Percentiles rank a stretch among this genome's conserved stretches.
phyloP scores from a whole-genome alignment of 495 filamentous ascomycete species.

The Friedmanniomyces endolithicus region DNA sequence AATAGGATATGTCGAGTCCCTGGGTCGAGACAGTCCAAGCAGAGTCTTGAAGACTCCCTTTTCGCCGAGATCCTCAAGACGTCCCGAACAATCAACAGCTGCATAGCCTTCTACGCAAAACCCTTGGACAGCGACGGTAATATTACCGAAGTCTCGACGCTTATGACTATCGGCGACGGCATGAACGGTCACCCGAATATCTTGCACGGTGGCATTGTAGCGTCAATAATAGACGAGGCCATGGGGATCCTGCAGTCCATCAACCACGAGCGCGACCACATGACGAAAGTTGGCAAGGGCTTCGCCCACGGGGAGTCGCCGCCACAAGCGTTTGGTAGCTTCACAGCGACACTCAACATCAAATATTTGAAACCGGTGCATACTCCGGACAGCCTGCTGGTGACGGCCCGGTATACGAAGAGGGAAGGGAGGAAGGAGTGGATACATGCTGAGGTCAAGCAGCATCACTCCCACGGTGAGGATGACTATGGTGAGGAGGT shows the following conservation, averaged over 20 bases:
- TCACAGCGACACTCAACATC: constrained; percentile 45
- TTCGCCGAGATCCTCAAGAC: constrained; percentile 45
- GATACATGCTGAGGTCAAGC: constrained; percentile 24
- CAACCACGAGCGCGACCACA: constrained; percentile 30
- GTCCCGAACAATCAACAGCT: constrained; percentile 37
- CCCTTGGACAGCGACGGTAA: constrained; percentile 22
- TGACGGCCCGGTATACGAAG: constrained; percentile 30
- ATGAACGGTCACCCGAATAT: constrained; percentile 47
- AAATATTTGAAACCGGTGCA: constrained; percentile 41
- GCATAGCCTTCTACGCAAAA: constrained; percentile 36
- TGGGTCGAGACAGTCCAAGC: constrained; percentile 34
- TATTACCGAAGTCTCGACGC: constrained; percentile 33
- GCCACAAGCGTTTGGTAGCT: constrained; percentile 1
- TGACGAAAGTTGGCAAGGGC: constrained; percentile 4
- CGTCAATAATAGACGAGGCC: constrained; percentile 46
- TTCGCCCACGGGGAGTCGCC: constrained; percentile 12
- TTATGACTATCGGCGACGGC: constrained; percentile 42
- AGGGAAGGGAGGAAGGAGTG: constrained; percentile 28
- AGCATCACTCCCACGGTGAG: constrained; percentile 3
- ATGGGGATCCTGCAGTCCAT: constrained; percentile 40
- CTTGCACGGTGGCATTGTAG: constrained; percentile 49
- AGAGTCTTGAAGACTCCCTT: constrained; percentile 40
- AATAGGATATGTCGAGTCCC: constrained; percentile 22
- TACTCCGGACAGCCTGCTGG: constrained; percentile 43
- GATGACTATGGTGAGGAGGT: constrained; percentile 23